Base-by-base conservation (phyloP, 2,329 filamentous ascomycete genomes). In the Pseudogymnoascus sp. region DNA sequence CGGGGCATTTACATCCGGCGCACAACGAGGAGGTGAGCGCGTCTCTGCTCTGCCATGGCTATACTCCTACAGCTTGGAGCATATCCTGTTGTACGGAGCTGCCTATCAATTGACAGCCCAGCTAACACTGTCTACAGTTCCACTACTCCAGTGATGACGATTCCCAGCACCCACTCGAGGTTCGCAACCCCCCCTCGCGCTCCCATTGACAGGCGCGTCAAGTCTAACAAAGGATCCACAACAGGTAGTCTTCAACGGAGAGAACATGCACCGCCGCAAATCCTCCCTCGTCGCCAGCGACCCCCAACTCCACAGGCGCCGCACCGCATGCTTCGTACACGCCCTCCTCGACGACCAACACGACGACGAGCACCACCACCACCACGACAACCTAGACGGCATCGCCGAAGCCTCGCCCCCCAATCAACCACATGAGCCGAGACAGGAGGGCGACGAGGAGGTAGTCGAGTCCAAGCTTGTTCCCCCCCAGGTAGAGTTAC, bases 281-380 rank as follows among this genome's bases (percentile, higher is more conserved):
- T 87, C 84, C 70, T 88, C 86, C 11, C 78, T 89, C 60, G 82
- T 87, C 11, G 72, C 79, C 4, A 76, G 77, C 60, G 83, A 87
- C 31, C 70, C 76, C 2, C 69, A 75, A 14, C 66, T 71, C 6
- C 77, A 78, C 4, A 72, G 71, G 5, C 69, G 72, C 45, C 69
- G 72, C 45, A 81, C 82, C 11, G 83, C 86, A 70, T 88, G 86
- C 68, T 79, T 87, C 39, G 86, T 88, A 34, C 86, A 89, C 71
- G 82, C 86, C 64, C 80, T 88, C 61, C 78, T 88, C 66, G 84
- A 87, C 62, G 79, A 75, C 57, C 84, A 87, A 70, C 21, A 62
- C 16, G 34, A 60, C 37, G 37, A 62, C 7, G 37, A 34, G 5
- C 36, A 45, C 39, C 8, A 47, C 21, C 34, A 42, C 39, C 7